These are phyloP conservation scores for Aureobasidium pullulans DNA, from an alignment of 2,329 filamentous ascomycete species.

Conservation along the genomic window DNA sequence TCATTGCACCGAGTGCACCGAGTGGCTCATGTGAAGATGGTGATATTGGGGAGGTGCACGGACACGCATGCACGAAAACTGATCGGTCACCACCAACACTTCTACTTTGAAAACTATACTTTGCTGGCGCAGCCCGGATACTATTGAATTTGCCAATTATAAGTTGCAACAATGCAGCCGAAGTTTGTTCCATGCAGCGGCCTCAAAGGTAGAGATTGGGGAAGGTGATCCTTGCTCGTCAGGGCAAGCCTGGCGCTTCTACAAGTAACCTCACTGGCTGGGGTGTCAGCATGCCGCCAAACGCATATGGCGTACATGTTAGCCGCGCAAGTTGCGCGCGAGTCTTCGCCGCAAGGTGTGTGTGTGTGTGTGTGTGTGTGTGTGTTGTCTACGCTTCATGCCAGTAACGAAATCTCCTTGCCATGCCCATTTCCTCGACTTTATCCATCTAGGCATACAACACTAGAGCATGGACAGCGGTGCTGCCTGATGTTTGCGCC, in stretches of 20 bases:
- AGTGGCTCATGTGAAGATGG: no score
- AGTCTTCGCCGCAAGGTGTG: background rate
- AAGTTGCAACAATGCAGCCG: background rate
- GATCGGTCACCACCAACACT: background rate
- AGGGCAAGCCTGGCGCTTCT: background rate
- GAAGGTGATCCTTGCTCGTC: background rate
- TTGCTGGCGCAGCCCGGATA: background rate
- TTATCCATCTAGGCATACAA: background rate
- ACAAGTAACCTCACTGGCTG: background rate
- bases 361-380: background rate
- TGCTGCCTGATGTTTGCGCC: background rate
- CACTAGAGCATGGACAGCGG: background rate
- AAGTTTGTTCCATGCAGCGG: background rate
- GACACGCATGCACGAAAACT: background rate
- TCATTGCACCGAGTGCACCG: no score
- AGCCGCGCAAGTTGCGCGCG: background rate
- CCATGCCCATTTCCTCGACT: background rate
- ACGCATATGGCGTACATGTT: conserved; percentile 1
- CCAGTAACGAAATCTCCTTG: background rate
- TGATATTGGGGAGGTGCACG: background rate
- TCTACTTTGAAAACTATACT: background rate
- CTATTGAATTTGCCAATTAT: background rate
- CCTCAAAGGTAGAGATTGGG: background rate
- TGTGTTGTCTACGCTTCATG: background rate
- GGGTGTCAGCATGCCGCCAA: background rate